Base-by-base conservation (phyloP, 2,329 filamentous ascomycete genomes). In the Paracoccidioides brasiliensis region DNA sequence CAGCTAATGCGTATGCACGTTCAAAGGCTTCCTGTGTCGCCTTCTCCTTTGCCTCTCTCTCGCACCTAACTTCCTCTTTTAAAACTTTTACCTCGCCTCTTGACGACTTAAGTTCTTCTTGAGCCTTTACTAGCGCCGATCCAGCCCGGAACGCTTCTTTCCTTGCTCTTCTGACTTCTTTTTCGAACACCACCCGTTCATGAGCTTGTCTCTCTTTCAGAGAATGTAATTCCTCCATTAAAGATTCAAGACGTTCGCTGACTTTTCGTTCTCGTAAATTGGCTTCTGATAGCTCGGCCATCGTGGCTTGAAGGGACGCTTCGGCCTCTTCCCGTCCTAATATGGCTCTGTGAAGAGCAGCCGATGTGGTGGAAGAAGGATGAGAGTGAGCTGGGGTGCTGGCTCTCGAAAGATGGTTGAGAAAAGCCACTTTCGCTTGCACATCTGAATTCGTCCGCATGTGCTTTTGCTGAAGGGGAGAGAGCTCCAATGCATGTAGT, bases 141-240 rank as follows among this genome's bases (percentile, higher is more conserved):
- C 77, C 76, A 5, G 78, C 75, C 52, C 78, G 79, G 62, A 80
- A 81, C 1, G 78, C 78, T 61, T 81, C 79, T 64, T 81, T 82
- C 15, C 77, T 70, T 43, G 76, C 71, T 53, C 75, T 75, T 46
- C 78, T 70, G 37, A 81, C 72, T 62, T 82, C 79, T 59, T 80
- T 81, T 60, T 81, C 78, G 59, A 79, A 81, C 5, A 80, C 64
- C 2, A 68, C 62, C 58, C 74, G 67, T 59, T 76, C 73, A 55
- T 76, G 71, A 10, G 66, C 67, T 57, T 78, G 72, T 41, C 77
- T 71, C 60, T 77, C 74, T 63, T 80, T 80, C 12, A 74, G 69
- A 9, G 70, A 69, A 38, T 76, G 72, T 40, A 78, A 66, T 61
- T 81, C 78, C 61, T 79, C 79, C 65, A 80, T 60, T 51, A 74